Base-by-base conservation (phyloP, 495 filamentous ascomycete genomes). In the Hypoxylon lenormandii region DNA sequence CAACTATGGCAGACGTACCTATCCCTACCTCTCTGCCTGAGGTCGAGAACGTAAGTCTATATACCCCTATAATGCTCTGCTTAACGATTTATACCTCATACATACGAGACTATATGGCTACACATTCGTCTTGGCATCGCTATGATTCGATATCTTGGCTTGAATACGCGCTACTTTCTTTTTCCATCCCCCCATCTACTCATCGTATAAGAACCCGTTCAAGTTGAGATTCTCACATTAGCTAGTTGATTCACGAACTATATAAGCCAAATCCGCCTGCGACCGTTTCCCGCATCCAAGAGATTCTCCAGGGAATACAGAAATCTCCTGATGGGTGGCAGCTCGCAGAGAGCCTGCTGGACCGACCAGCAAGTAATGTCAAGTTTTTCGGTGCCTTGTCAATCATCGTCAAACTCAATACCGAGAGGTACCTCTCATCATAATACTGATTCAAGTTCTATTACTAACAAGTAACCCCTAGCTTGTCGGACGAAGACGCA, bases 371-470 rank as follows among this genome's bases (percentile, higher is more conserved):
- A 69, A 84, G 89, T 26, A 87, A 93, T 51, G 87, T 93, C 71
- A 88, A 90, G 40, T 98, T 97, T 81, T 97, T 93, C 76, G 95
- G 91, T n/a, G 95, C 94, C 28, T 83, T 96, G 63, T 97, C 94
- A 0, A 92, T 97, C 71, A 95, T 90, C 13, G 89, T 97, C 48
- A 97, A 97, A 79, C 82, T 97, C 50, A 97, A 97, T 68, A 85
- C 86, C 33, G 91, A 94, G 74, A 91, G 86, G 91, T 91, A 80
- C 51, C 78, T 69, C 8, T 28, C 49, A 1, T 40, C 23, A 2
- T 30, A 11, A n/a, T 55, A 1, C 30, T 19, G 0, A 40, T 36
- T 33, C 30, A 36, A 22, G 46, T 69, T 59, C 36, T 19, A 37
- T 56, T 91, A 88, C 78, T 80, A 43, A 61, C 1, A 33, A 33